Evolutionary conservation across 2,329 filamentous ascomycete species (phyloP), one percentile per base, ranked within the genome.

Genomic region (Aspergillus ustus): DNA sequence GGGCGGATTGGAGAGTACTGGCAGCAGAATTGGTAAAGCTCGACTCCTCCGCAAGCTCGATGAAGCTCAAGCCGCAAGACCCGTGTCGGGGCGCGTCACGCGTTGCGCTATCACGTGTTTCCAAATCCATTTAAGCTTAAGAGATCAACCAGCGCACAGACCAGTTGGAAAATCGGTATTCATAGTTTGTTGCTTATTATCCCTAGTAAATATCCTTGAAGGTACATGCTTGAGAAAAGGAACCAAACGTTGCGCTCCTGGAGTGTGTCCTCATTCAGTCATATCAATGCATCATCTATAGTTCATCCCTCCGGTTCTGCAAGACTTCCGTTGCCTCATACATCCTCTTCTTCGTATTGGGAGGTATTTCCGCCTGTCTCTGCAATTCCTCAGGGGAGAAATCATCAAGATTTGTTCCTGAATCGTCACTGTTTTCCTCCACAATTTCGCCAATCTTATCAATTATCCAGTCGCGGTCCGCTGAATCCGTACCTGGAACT

Each of bases 261-360:
- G 15, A 52, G 17, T 19, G 28, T 20, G 6, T 19, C 11, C 29
- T 44, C 37, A 55, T 45, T 57, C 52, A 40, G 57, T 44, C 19
- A 34, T 31, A 49, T 61, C 28, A 48, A 20, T 25, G 31, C n/a
- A 44, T 62, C 53, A 63, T 66, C 69, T 76, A 76, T 67, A 77
- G 63, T 64, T 78, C 75, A 73, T 77, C 80, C 62, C 66, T 78
- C 66, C 66, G 73, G 58, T 66, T 65, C 37, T 73, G 67, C 48
- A 70, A 64, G 22, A 75, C 67, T 44, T 73, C 67, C 13, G 66
- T 68, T 50, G 78, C 79, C 58, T 82, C 80, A 68, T 76, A 81
- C 79, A 82, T 82, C 59, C 81, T 69, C 69, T 83, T 83, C 67
- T 82, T 81, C 8, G 80, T 69, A 67, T 83, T 83, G 25, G 75